Evolutionary conservation across 2,329 filamentous ascomycete species (phyloP).

Genomic region (Aspergillus tubingensis): DNA sequence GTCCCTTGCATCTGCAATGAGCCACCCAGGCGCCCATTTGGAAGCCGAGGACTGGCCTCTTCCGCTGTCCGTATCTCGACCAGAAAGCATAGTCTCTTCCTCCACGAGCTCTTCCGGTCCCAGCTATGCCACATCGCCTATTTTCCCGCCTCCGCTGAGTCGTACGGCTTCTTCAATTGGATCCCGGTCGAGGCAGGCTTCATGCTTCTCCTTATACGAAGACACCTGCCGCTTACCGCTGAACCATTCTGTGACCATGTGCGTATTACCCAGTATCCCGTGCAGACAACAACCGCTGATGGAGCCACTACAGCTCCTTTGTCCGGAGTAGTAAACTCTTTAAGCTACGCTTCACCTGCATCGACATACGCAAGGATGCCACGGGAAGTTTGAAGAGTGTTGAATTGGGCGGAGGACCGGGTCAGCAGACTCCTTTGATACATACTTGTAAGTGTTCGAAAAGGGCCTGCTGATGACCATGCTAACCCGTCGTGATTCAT

Average conservation of each 20-base stretch:
- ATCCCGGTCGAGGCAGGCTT: constrained; percentile 30
- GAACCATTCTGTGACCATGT: constrained; percentile 39
- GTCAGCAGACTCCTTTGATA: constrained; percentile 39
- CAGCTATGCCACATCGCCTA: constrained; percentile 28
- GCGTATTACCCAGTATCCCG: constrained; percentile 10
- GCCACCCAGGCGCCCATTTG: constrained; percentile 11
- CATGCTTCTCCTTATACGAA: constrained; percentile 31
- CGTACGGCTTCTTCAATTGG: constrained; percentile 27
- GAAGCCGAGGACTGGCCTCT: constrained; percentile 34
- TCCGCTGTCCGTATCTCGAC: constrained; percentile 19
- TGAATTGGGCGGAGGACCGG: constrained; percentile 41
- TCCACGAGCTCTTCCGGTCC: constrained; percentile 29
- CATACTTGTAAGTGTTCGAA: constrained; percentile 39
- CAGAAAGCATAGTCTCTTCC: constrained; percentile 29
- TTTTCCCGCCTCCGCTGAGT: constrained; percentile 26
- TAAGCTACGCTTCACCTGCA: constrained; percentile 41
- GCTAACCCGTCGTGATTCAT: not conserved
- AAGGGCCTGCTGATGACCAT: not conserved
- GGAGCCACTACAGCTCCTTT: constrained; percentile 35
- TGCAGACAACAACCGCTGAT: not conserved
- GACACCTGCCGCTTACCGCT: constrained; percentile 35
- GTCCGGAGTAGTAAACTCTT: constrained; percentile 42
- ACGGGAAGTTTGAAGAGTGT: constrained; percentile 39
- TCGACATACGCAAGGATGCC: constrained; percentile 44
- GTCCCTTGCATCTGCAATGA: constrained; percentile 16